Evolutionary conservation across 2,329 filamentous ascomycete species (phyloP), one percentile per base, ranked within the genome.

Genomic region (Talaromyces sp.): DNA sequence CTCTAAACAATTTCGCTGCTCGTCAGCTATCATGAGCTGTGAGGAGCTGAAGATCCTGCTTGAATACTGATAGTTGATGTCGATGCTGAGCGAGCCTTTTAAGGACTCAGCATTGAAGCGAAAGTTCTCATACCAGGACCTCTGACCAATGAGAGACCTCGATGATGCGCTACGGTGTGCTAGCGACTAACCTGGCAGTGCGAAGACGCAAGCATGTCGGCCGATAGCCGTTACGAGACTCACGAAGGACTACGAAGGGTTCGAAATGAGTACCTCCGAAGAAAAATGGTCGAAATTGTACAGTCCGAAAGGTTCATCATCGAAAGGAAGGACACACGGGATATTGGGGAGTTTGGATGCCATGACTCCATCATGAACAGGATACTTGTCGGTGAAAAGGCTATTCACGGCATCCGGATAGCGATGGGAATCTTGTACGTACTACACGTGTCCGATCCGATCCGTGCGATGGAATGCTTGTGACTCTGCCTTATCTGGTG

Each of bases 161-260:
- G 15, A 62, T 31, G 59, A 7, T 61, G 59, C 53, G 58, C 45
- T 61, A 47, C 29, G 54, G 38, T 45, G 38, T 59, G 58, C 56
- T 59, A 45, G 17, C n/a, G 10, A 56, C 29, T 56, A 36, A 56
- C 53, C 19, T 22, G 29, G 53, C 59, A 61, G 59, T 51, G 59
- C 59, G 40, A 61, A 51, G 31, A 22, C 31, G 40, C 19, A 22
- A 38, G 34, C 6, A 19, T 49, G 27, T 61, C 59, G 60, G 47
- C 60, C 31, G 60, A 62, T 36, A 54, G 29, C 7, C 43, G 8
- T 25, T 13, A 7, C 29, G 4, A 13, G 34, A 10, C 5, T 34
- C 51, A 19, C 11, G 19, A 15, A 56, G n/a, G 19, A 25, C 5
- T 10, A 10, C 15, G 3, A 7, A 53, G 15, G 49, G 8, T 6